A percentile compares a stretch with the other conserved stretches of the same genome.
These are phyloP conservation scores for Quercus cerris DNA, from an alignment of 306 rosid genomes.

Conservation along the genomic window DNA sequence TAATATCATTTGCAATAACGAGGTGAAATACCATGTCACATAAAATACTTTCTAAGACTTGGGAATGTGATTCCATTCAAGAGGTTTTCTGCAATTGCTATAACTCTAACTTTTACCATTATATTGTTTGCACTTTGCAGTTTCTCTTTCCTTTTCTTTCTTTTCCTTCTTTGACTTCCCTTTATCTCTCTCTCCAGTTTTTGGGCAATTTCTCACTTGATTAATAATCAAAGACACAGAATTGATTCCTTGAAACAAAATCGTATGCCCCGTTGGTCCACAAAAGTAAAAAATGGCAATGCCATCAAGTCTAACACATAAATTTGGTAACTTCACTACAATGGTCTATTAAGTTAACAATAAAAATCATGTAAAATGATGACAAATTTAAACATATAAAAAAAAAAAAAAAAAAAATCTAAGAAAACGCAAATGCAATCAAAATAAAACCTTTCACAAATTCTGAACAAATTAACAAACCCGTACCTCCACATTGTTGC, in stretches of 20 bases:
- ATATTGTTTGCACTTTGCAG: neutral
- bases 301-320: neutral
- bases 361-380: neutral
- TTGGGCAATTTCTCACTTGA: neutral
- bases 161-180: neutral
- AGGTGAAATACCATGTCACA: neutral
- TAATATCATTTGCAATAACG: neutral
- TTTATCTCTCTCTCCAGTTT: neutral
- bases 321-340: neutral
- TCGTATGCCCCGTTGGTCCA: neutral
- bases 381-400: neutral
- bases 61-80: neutral
- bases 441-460: neutral
- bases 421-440: neutral
- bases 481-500: constrained; percentile 37
- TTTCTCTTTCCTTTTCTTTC: too few relatives aligned
- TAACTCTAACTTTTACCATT: neutral
- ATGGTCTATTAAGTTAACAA: neutral
- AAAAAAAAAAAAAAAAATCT: too few relatives aligned
- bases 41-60: neutral
- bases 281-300: neutral
- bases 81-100: neutral
- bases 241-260: neutral
- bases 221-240: neutral
- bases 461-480: constrained; percentile 1